Evolutionary conservation across 371 early-diverging fungal genomes (phyloP).

Genomic region (Capillidium rhysosporum): DNA sequence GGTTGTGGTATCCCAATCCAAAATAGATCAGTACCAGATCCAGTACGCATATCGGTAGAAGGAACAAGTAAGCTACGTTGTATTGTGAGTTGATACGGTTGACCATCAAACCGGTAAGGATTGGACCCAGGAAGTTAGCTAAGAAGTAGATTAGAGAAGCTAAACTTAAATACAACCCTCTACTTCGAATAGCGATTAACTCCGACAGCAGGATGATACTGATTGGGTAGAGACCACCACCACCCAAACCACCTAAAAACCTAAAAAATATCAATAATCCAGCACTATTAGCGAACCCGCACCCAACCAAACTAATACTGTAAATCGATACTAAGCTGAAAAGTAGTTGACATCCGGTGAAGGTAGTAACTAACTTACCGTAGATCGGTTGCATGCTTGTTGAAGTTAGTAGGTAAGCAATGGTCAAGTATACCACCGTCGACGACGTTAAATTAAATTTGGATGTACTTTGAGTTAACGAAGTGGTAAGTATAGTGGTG

Average conservation of each 20-base stretch:
- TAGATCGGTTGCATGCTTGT: constrained; percentile 36
- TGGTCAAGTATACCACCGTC: no score
- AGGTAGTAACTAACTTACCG: constrained; percentile 27
- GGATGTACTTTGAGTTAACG: no score
- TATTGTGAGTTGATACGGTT: constrained; percentile 28
- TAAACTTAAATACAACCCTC: neutral
- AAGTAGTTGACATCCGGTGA: constrained; percentile 16
- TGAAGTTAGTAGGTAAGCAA: constrained; percentile 21
- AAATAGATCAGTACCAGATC: constrained; percentile 12
- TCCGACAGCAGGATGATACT: constrained; percentile 23
- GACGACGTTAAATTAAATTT: no score
- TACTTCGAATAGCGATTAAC: neutral
- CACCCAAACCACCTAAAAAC: constrained; percentile 42
- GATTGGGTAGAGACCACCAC: constrained; percentile 30
- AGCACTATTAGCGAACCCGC: constrained; percentile 43
- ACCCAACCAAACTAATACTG: constrained; percentile 23
- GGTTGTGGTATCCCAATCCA: constrained; percentile 5
- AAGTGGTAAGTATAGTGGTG: no score
- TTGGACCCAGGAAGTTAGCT: constrained; percentile 20
- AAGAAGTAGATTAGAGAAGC: constrained; percentile 16
- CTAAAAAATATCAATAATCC: constrained; percentile 39
- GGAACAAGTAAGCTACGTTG: constrained; percentile 13
- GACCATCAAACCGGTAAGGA: constrained; percentile 23
- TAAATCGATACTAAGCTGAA: constrained; percentile 31
- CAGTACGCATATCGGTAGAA: neutral